These are phyloP conservation scores for Rhizopogon vulgaris DNA, from an alignment of 768 basidiomycete species.

Conservation along the genomic window DNA sequence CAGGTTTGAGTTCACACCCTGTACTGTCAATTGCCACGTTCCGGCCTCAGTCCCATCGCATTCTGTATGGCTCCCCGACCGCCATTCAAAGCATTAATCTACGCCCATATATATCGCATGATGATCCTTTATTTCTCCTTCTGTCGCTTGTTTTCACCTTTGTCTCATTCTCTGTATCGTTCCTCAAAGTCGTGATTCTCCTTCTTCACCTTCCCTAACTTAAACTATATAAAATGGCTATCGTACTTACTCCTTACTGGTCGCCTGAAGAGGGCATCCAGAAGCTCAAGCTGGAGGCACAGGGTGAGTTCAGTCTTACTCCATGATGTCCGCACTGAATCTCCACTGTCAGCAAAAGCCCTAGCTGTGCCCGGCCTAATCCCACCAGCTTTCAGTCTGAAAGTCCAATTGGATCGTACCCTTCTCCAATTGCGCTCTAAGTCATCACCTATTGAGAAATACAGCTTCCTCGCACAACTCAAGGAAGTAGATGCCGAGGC, in stretches of 20 bases:
- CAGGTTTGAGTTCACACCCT: not conserved
- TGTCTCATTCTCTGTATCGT: not conserved
- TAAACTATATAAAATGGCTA: conserved; percentile 36
- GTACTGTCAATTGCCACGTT: not conserved
- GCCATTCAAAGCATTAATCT: not conserved
- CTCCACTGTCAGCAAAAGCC: conserved; percentile 29
- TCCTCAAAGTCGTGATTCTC: not conserved
- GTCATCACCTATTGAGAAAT: conserved; percentile 70
- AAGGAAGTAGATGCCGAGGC: conserved; percentile 65
- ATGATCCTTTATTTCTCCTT: not conserved
- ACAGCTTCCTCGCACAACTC: conserved; percentile 76
- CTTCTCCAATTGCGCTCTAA: conserved; percentile 72
- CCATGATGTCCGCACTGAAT: not conserved
- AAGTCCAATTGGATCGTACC: conserved; percentile 52
- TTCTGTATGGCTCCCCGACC: not conserved
- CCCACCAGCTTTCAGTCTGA: conserved; percentile 51
- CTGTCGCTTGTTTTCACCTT: too few relatives aligned
- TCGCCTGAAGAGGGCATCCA: conserved; percentile 53
- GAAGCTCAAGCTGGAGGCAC: conserved; percentile 55
- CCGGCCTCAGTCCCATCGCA: not conserved
- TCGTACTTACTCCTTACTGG: conserved; percentile 68
- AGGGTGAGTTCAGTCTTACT: conserved; percentile 34
- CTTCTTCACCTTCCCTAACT: not conserved
- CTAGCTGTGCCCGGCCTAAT: conserved; percentile 48
- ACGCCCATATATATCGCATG: not conserved